Base-by-base conservation (phyloP, 441 rosid species). In the Euphorbia neoarborescens region DNA sequence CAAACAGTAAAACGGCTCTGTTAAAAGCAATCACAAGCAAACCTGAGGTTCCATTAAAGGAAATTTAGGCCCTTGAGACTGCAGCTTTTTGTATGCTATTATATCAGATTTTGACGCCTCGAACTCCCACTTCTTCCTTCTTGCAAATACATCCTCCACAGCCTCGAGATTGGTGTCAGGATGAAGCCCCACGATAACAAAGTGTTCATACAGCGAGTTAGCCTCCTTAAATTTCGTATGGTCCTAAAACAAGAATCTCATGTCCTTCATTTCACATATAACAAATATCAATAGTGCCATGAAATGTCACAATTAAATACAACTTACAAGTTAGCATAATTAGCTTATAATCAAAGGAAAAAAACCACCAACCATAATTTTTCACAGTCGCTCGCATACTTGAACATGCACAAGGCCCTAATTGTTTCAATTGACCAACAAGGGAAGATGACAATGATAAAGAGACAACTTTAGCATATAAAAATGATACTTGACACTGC, bases 1-100 rank as follows among this genome's bases (percentile, higher is more conserved):
- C 24, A 65, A 65, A 38, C 19, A 40, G 62, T 1, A 76, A 62
- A 71, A 38, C 42, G 37, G 51, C 58, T 73, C 42, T 22, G 8
- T 20, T n/a, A 38, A 59, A 35, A 64, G 53, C 62, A 53, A 20
- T 62, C 66, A 44, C 68, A 66, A 50, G 44, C 58, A 48, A 77
- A 94, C 99, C 99, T 94, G 98, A 69, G 99, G 92, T 72, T 89
- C 94, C 82, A 91, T 68, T 57, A 85, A 46, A 12, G 96, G 97
- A 83, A 78, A 68, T 9, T 84, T 78, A 78, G 94, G 96, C 65
- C 87, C 94, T 44, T 79, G 84, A 59, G 76, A 77, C 68, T 79
- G 90, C 66, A 81, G 68, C 62, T 74, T 75, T 71, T 78, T 88
- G 69, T 75, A 82, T 60, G 87, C 87, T 74, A 79, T 70, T 59